A percentile compares a stretch with the other conserved stretches of the same genome.
phyloP scores from a whole-genome alignment of 805 yeast genomes.

The Candida cerambycidarum region DNA sequence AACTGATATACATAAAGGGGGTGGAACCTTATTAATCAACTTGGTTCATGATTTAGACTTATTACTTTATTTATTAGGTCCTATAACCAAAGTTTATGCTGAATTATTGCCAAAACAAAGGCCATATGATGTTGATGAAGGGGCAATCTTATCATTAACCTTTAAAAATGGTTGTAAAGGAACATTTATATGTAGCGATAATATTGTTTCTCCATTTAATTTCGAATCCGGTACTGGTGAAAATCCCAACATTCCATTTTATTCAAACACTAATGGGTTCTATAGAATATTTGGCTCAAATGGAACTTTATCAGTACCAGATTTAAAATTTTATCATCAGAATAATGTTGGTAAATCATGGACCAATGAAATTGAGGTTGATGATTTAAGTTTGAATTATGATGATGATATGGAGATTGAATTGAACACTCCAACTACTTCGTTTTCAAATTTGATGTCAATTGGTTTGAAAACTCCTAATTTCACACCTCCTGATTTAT shows the following conservation, averaged over 20 bases:
- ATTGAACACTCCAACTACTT: conserved; percentile 29
- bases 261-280: conserved; percentile 30
- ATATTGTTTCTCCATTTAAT: conserved; percentile 39
- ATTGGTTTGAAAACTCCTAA: conserved; percentile 11
- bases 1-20: conserved; percentile 32
- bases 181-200: conserved; percentile 43
- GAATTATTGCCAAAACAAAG: conserved; percentile 36
- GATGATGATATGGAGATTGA: conserved; percentile 7
- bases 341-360: conserved; percentile 22
- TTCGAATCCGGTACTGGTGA: conserved; percentile 46
- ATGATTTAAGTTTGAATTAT: conserved; percentile 1
- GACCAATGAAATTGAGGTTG: conserved; percentile 21
- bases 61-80: conserved; percentile 41
- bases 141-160: conserved; percentile 39
- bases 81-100: conserved; percentile 38
- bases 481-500: conserved; percentile 10
- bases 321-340: conserved; percentile 38
- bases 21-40: conserved; percentile 42
- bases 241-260: conserved; percentile 40
- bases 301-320: conserved; percentile 43
- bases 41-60: conserved; percentile 44
- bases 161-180: conserved; percentile 41
- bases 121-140: conserved; percentile 36
- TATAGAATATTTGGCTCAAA: conserved; percentile 39
- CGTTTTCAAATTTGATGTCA: conserved; percentile 6